Evolutionary conservation across 1,284 basidiomycete species (phyloP).

Genomic region (Serendipita sp.): DNA sequence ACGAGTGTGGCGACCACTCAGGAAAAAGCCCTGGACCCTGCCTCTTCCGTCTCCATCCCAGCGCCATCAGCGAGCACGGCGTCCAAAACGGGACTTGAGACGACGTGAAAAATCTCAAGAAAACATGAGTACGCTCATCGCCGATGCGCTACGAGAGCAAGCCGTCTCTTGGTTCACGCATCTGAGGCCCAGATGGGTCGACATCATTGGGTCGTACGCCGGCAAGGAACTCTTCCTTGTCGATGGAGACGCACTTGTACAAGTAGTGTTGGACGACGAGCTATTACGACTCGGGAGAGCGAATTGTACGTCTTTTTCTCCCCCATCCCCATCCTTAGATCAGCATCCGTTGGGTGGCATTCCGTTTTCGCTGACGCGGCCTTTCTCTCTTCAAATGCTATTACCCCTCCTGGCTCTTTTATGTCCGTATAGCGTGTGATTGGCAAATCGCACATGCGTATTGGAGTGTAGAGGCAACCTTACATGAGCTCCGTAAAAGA

Average conservation of each 20-base stretch:
- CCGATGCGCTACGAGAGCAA: not conserved
- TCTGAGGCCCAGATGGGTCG: conserved; percentile 39
- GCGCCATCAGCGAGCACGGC: too few species aligned
- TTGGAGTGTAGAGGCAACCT: conserved; percentile 33
- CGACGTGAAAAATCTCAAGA: not conserved
- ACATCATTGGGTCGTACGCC: conserved; percentile 54
- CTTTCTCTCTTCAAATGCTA: too few species aligned
- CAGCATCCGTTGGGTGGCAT: not conserved
- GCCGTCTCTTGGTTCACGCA: conserved; percentile 11
- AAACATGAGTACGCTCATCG: not conserved
- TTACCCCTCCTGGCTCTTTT: not conserved
- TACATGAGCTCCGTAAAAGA: conserved; percentile 35
- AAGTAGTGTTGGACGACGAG: conserved; percentile 41
- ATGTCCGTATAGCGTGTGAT: not conserved
- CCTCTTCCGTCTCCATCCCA: not conserved
- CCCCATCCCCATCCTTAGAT: not conserved
- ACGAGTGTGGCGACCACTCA: not conserved
- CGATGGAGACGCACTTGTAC: conserved; percentile 51
- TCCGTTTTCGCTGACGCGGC: not conserved
- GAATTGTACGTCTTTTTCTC: conserved; percentile 23
- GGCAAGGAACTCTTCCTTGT: conserved; percentile 52
- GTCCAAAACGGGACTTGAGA: too few species aligned
- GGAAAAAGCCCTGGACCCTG: not conserved
- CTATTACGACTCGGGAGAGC: conserved; percentile 37
- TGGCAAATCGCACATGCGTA: conserved; percentile 45